Evolutionary conservation across 768 basidiomycete species (phyloP).

Genomic region (Termitomyces heimii): DNA sequence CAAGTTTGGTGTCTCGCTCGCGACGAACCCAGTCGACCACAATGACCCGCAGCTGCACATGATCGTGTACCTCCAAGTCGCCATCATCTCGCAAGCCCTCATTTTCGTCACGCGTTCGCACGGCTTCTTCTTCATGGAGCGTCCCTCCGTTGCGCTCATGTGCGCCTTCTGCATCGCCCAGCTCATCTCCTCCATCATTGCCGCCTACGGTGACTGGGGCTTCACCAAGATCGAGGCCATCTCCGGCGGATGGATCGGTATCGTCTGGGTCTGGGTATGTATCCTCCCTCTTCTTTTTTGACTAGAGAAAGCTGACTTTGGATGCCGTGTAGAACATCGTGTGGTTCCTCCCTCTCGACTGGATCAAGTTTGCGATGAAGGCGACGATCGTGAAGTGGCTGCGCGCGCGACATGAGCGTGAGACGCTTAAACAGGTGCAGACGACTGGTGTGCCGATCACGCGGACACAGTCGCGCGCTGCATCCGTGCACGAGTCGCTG

Average conservation of each 20-base stretch:
- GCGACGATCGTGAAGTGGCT: conserved; percentile 83
- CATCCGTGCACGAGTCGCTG: conserved; percentile 84
- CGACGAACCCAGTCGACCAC: conserved; percentile 28
- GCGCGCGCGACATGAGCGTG: conserved; percentile 60
- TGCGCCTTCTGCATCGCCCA: conserved; percentile 91
- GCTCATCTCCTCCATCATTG: conserved; percentile 93
- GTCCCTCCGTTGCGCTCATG: conserved; percentile 85
- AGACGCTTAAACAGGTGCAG: conserved; percentile 23
- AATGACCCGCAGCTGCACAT: conserved; percentile 81
- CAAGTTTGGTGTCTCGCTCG: conserved; percentile 71
- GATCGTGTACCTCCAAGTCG: conserved; percentile 93
- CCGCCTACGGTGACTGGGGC: conserved; percentile 89
- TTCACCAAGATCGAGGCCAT: conserved; percentile 81
- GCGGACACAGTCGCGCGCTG: conserved; percentile 86
- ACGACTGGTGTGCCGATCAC: conserved; percentile 65
- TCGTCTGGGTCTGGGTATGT: conserved; percentile 93
- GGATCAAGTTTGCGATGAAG: conserved; percentile 96
- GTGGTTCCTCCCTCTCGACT: conserved; percentile 95
- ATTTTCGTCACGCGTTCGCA: conserved; percentile 96
- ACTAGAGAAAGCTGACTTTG: not conserved
- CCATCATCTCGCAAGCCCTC: conserved; percentile 97
- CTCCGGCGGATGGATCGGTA: conserved; percentile 95
- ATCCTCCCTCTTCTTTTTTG: not conserved
- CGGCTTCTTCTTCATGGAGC: conserved; percentile 95
- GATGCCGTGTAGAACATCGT: conserved; percentile 64